A percentile compares a stretch with the other conserved stretches of the same genome.
These are phyloP conservation scores for Apiospora malaysiana DNA, from an alignment of 2,329 filamentous ascomycete species.

Conservation along the genomic window DNA sequence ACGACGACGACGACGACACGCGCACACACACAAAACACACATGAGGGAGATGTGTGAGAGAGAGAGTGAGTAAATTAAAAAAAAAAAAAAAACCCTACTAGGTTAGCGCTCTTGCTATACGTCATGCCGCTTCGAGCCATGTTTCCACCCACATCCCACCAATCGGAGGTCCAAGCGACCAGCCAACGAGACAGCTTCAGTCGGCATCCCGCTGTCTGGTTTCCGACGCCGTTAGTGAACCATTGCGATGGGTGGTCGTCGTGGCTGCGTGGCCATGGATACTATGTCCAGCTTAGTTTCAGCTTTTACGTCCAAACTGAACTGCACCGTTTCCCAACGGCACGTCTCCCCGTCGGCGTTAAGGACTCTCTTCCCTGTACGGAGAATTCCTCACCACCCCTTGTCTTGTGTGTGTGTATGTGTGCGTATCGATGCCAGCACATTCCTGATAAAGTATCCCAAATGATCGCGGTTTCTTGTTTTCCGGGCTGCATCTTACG, in stretches of 20 bases:
- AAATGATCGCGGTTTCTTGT: not conserved
- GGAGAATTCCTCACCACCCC: no score
- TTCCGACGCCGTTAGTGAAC: conserved; percentile 17
- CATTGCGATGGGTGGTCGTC: conserved; percentile 7
- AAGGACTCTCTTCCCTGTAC: not conserved
- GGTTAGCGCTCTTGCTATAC: conserved; percentile 8
- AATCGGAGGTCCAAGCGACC: conserved; percentile 9
- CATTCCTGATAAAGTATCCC: no score
- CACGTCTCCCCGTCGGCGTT: not conserved
- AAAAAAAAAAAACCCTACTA: not conserved
- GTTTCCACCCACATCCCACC: not conserved
- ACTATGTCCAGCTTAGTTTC: not conserved
- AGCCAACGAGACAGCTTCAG: not conserved
- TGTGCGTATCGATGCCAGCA: no score
- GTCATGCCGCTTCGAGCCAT: conserved; percentile 7
- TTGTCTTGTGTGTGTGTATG: no score
- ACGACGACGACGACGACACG: not conserved
- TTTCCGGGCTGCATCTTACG: not conserved
- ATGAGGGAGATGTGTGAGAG: not conserved
- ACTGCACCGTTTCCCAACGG: not conserved
- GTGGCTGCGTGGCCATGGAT: not conserved
- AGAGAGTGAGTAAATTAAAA: not conserved
- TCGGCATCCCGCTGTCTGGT: not conserved
- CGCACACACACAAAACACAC: not conserved
- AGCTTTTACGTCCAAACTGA: not conserved